A percentile compares a stretch with the other conserved stretches of the same genome.
These are phyloP conservation scores for Helminthosporium solani DNA, from an alignment of 2,329 filamentous ascomycete genomes.

Conservation along the genomic window DNA sequence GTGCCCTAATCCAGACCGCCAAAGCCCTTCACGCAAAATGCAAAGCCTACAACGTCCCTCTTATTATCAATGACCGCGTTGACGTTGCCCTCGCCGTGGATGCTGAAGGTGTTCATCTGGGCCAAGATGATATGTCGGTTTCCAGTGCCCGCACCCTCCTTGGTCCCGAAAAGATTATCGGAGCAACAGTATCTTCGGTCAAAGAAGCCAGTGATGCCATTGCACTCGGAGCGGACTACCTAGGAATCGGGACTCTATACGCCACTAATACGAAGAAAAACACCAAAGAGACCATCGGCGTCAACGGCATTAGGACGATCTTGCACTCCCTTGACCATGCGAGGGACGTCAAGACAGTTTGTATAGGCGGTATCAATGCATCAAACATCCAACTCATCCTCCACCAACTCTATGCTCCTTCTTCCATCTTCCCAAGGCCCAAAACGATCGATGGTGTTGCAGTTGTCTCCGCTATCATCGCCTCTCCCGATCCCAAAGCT, in stretches of 20 bases:
- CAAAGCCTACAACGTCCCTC: slow-evolving; percentile 65
- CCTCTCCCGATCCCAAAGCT: slow-evolving; percentile 64
- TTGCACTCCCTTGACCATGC: slow-evolving; percentile 56
- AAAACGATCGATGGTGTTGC: slow-evolving; percentile 78
- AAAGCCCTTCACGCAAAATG: slow-evolving; percentile 71
- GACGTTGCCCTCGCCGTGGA: slow-evolving; percentile 83
- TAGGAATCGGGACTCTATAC: slow-evolving; percentile 88
- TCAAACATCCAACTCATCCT: slow-evolving; percentile 73
- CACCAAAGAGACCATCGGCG: slow-evolving; percentile 77
- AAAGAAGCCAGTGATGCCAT: slow-evolving; percentile 74
- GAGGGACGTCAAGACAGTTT: slow-evolving; percentile 58
- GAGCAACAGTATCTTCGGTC: slow-evolving; percentile 76
- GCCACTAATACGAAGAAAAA: slow-evolving; percentile 81
- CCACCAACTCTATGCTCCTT: slow-evolving; percentile 61
- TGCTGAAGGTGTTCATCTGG: slow-evolving; percentile 90
- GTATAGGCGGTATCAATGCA: slow-evolving; percentile 85
- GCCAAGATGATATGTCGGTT: slow-evolving; percentile 86
- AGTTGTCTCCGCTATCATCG: slow-evolving; percentile 85
- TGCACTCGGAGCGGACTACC: slow-evolving; percentile 77
- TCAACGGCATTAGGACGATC: slow-evolving; percentile 68
- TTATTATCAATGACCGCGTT: slow-evolving; percentile 90
- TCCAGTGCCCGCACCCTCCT: slow-evolving; percentile 69
- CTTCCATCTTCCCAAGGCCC: slow-evolving; percentile 21
- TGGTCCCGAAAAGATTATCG: slow-evolving; percentile 77
- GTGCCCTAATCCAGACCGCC: slow-evolving; percentile 68